These are phyloP conservation scores for Falciphora oryzae DNA, from an alignment of 2,329 filamentous ascomycete species.

Conservation along the genomic window DNA sequence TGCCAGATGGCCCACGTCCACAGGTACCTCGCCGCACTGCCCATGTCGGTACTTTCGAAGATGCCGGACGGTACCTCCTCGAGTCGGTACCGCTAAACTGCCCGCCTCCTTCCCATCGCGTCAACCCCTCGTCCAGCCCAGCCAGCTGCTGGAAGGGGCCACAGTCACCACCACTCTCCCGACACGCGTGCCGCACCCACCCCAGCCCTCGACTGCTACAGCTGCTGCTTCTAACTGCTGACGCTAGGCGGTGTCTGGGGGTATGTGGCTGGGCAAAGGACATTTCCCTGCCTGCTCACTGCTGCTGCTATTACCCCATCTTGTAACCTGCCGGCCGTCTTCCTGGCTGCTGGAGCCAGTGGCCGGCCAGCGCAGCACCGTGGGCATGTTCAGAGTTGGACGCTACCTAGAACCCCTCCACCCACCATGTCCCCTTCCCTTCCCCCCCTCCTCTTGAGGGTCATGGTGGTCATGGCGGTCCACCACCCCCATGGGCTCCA, in stretches of 20 bases:
- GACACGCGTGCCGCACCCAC: no score
- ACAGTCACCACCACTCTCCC: no score
- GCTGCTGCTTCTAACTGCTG: no score
- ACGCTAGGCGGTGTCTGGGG: no score
- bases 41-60: background rate
- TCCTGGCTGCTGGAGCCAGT: background rate
- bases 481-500: background rate
- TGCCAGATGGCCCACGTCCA: no score
- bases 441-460: background rate
- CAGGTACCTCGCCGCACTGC: background rate
- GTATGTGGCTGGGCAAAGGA: no score
- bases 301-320: no score
- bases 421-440: no score
- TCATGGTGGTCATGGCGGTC: background rate
- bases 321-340: background rate
- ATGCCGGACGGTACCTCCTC: conserved; percentile 2
- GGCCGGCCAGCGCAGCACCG: background rate
- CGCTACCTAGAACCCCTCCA: background rate
- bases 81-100: background rate
- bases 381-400: background rate
- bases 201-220: no score
- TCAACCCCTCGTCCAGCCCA: background rate
- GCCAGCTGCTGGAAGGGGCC: no score
- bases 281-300: no score
- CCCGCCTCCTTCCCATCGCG: conserved; percentile 5